Percentiles rank a stretch among this genome's conserved stretches.
phyloP scores from a whole-genome alignment of 2,329 filamentous ascomycete genomes.

The Rhytidhysteron rufulum region DNA sequence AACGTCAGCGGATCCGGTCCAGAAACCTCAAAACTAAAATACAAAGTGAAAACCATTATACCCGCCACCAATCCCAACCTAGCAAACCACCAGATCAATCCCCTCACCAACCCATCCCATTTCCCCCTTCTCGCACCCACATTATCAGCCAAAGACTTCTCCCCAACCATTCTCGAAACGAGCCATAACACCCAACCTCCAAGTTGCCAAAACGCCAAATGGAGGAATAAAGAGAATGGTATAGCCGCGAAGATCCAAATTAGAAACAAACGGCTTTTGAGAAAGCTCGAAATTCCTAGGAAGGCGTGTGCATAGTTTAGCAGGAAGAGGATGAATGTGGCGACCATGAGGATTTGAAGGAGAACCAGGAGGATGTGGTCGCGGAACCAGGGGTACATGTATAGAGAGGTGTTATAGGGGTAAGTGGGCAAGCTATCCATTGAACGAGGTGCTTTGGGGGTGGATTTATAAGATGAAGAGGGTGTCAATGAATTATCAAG shows the following conservation, averaged over 20 bases:
- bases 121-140: slow-evolving; percentile 1
- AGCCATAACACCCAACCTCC: slow-evolving; percentile 7
- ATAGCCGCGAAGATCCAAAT: slow-evolving; percentile 16
- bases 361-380: slow-evolving; percentile 15
- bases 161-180: background rate
- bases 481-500: too few relatives aligned
- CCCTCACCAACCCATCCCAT: slow-evolving; percentile 2
- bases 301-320: slow-evolving; percentile 11
- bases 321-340: slow-evolving; percentile 13
- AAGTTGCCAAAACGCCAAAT: slow-evolving; percentile 15
- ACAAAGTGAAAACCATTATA: slow-evolving; percentile 13
- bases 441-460: too few relatives aligned
- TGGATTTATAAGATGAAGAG: too few relatives aligned
- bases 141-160: background rate
- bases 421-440: slow-evolving; percentile 9
- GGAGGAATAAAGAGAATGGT: slow-evolving; percentile 13
- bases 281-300: slow-evolving; percentile 15
- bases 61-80: slow-evolving; percentile 10
- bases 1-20: slow-evolving; percentile 10
- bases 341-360: slow-evolving; percentile 13
- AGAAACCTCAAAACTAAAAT: slow-evolving; percentile 13
- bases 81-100: slow-evolving; percentile 10
- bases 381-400: slow-evolving; percentile 13
- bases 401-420: slow-evolving; percentile 11
- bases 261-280: slow-evolving; percentile 16